These are phyloP conservation scores for Durusdinium trenchii DNA, from an alignment of 73 alveolate genomes.

Conservation along the genomic window DNA sequence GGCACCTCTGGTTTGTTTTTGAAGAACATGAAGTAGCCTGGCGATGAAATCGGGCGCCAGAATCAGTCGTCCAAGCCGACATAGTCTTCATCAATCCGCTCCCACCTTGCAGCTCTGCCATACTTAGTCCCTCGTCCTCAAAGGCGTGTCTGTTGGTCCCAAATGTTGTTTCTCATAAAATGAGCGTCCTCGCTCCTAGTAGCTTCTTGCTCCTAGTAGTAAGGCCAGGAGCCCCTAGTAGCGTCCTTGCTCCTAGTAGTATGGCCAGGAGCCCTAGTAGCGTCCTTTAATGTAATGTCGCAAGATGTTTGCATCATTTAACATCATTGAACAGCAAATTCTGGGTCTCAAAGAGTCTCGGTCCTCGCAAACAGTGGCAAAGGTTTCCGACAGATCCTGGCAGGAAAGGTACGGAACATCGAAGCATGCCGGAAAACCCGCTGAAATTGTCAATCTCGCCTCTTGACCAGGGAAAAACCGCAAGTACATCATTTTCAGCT, in stretches of 20 bases:
- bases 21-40: conserved; percentile 95
- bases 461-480: conserved; percentile 91
- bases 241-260: too few relatives aligned
- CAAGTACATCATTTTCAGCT: conserved; percentile 80
- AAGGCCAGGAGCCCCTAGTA: too few relatives aligned
- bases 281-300: too few relatives aligned
- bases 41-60: neutral
- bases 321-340: too few relatives aligned
- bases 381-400: conserved; percentile 73
- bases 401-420: too few relatives aligned
- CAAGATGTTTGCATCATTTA: too few relatives aligned
- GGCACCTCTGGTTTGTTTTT: conserved; percentile 84
- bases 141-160: neutral
- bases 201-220: too few relatives aligned
- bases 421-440: too few relatives aligned
- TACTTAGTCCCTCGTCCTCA: conserved; percentile 80
- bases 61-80: neutral
- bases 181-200: too few relatives aligned
- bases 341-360: neutral
- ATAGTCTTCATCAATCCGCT: neutral
- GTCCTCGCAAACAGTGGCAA: conserved; percentile 89
- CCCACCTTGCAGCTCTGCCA: conserved; percentile 89
- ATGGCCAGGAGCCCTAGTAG: too few relatives aligned
- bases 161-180: neutral
- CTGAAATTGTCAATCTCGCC: too few relatives aligned